Percentiles rank a stretch among this genome's conserved stretches.
These are phyloP conservation scores for Canavalia ensiformis DNA, from an alignment of 306 rosid genomes.

Conservation along the genomic window DNA sequence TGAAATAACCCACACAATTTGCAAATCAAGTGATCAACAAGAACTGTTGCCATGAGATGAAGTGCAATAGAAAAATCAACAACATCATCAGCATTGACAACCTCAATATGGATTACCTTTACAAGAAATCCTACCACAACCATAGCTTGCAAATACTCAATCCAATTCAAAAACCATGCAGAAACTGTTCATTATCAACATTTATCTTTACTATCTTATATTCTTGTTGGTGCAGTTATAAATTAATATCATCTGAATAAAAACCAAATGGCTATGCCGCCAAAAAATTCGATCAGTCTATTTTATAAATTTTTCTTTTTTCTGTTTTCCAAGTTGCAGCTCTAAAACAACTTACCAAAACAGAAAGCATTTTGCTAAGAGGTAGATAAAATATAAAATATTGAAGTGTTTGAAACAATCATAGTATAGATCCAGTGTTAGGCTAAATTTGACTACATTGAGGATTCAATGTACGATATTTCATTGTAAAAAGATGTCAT, in stretches of 20 bases:
- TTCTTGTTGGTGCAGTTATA: background rate
- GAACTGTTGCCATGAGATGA: conserved; percentile 20
- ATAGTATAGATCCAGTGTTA: background rate
- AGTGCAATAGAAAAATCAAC: conserved; percentile 28
- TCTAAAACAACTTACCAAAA: background rate
- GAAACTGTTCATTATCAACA: background rate
- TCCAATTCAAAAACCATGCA: background rate
- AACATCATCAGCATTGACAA: conserved; percentile 1
- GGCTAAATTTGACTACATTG: background rate
- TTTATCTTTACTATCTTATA: background rate
- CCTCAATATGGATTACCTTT: background rate
- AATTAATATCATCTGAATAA: background rate
- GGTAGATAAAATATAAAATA: background rate
- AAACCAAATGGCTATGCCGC: background rate
- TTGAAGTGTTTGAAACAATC: background rate
- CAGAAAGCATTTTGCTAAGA: conserved; percentile 11
- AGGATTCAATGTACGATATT: background rate
- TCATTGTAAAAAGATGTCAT: background rate
- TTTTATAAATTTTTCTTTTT: background rate
- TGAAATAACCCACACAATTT: conserved; percentile 16
- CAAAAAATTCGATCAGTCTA: background rate
- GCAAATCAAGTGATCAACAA: conserved; percentile 21
- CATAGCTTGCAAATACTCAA: background rate
- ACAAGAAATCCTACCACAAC: background rate
- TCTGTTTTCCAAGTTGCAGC: background rate